Base-by-base conservation (phyloP, 345 rosid species). In the Dovyalis caffra region DNA sequence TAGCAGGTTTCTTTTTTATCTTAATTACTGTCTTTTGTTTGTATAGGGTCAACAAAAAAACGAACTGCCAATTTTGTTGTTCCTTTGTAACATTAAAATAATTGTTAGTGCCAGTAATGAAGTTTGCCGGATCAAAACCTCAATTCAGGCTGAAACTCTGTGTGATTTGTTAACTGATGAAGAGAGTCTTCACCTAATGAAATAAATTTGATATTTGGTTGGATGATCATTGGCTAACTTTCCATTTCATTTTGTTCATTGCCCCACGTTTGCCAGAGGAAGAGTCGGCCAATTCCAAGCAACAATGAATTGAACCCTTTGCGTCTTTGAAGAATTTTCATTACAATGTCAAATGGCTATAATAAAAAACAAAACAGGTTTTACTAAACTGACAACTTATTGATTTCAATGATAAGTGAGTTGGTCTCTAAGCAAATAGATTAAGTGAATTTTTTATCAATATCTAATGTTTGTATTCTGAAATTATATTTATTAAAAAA, bases 1-100 rank as follows among this genome's bases (percentile, higher is more conserved):
- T 64, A 64, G 32, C 64, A 8, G 53, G 47, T 72, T 69, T n/a
- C n/a, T n/a, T n/a, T n/a, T n/a, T 33, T 70, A 31, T 68, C 62
- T 64, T 38, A 6, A 47, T 32, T 43, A 15, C 8, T 8, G 32
- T 49, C n/a, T 38, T 62, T 6, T 73, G 60, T 66, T 37, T 21
- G 35, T 70, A 29, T 16, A 14, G 23, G 57, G 47, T 47, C 26
- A 57, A 43, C 51, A 6, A 28, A 6, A 28, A 33, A 77, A 10
- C 14, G 12, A 51, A 33, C 15, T 1, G 15, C 37, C 8, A 26
- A 4, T 4, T 5, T 21, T 25, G 64, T 40, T 72, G 43, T 57
- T 66, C 6, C 61, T 15, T 18, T 3, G 40, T 38, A 68, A 38
- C 68, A 18, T 26, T 47, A 21, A 34, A 57, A 71, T 57, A 71